Evolutionary conservation across 768 basidiomycete genomes (phyloP).

Genomic region (Boletus subcaerulescens): DNA sequence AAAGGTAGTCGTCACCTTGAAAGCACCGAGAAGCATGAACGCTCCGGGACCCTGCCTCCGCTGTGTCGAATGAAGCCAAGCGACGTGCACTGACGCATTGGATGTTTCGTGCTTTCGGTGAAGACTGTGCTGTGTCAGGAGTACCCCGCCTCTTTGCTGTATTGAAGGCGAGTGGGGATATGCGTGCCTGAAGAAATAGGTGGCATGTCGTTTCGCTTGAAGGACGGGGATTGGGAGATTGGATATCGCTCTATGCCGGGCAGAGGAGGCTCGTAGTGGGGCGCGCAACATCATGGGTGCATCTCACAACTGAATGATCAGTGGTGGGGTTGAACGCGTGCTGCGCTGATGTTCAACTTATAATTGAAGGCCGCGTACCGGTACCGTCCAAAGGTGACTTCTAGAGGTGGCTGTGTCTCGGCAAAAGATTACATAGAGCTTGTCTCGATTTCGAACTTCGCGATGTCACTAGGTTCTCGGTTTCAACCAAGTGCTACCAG

Average conservation of each 20-base stretch:
- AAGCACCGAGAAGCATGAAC: constrained; percentile 52
- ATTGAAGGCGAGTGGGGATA: background rate
- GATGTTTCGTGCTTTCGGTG: constrained; percentile 3
- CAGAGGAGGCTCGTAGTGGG: constrained; percentile 10
- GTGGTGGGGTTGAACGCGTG: background rate
- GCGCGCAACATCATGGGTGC: constrained; percentile 50
- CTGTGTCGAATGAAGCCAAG: constrained; percentile 42
- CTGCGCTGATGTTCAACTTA: background rate
- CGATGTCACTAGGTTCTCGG: no score
- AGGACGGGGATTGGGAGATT: background rate
- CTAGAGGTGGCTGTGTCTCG: no score
- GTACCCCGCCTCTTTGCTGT: constrained; percentile 1
- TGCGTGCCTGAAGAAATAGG: background rate
- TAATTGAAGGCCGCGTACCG: background rate
- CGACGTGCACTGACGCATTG: background rate
- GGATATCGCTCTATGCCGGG: background rate
- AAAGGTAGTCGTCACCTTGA: constrained; percentile 48
- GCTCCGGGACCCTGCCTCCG: constrained; percentile 21
- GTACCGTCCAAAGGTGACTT: background rate
- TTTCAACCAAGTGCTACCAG: no score
- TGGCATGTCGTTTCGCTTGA: background rate
- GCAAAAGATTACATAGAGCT: no score
- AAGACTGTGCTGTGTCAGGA: constrained; percentile 4
- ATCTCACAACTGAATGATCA: constrained; percentile 28
- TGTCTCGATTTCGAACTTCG: no score